A percentile compares a stretch with the other conserved stretches of the same genome.
Evolutionary conservation across 2,329 filamentous ascomycete genomes (phyloP).

Genomic region (Chaetothyriales sp.): DNA sequence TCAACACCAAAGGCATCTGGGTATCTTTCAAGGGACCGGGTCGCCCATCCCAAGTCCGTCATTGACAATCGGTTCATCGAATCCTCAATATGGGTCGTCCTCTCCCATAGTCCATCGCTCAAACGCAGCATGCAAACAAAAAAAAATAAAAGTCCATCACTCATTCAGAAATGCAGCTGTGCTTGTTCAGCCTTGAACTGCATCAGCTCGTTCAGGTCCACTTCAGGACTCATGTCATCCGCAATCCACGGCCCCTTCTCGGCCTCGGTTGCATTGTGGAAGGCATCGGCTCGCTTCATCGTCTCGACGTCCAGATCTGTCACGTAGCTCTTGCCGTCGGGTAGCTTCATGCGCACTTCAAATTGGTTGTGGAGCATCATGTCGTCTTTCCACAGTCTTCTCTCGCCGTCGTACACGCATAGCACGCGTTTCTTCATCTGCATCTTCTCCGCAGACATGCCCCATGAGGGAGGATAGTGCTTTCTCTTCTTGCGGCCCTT

Average conservation of each 20-base stretch:
- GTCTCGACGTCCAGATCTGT: slow-evolving; percentile 91
- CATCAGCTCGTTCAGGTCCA: slow-evolving; percentile 22
- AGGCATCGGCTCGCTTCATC: slow-evolving; percentile 69
- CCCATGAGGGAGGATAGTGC: slow-evolving; percentile 89
- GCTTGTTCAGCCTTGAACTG: not conserved
- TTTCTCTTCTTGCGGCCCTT: slow-evolving; percentile 77
- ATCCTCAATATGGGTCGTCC: no score
- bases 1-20: not conserved
- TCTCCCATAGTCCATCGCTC: slow-evolving; percentile 5
- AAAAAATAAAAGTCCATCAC: slow-evolving; percentile 7
- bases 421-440: slow-evolving; percentile 96
- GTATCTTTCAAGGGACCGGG: not conserved
- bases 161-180: slow-evolving; percentile 1
- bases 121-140: slow-evolving; percentile 8
- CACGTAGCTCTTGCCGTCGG: slow-evolving; percentile 62
- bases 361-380: slow-evolving; percentile 96
- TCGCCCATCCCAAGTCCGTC: not conserved
- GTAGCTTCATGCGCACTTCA: slow-evolving; percentile 73
- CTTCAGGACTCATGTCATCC: slow-evolving; percentile 5
- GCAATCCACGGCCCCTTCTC: slow-evolving; percentile 71
- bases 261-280: slow-evolving; percentile 63
- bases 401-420: slow-evolving; percentile 75
- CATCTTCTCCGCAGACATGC: slow-evolving; percentile 82
- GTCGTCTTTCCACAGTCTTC: slow-evolving; percentile 90
- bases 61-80: not conserved